Base-by-base conservation (phyloP, 495 filamentous ascomycete species). In the Annulohypoxylon moriforme region DNA sequence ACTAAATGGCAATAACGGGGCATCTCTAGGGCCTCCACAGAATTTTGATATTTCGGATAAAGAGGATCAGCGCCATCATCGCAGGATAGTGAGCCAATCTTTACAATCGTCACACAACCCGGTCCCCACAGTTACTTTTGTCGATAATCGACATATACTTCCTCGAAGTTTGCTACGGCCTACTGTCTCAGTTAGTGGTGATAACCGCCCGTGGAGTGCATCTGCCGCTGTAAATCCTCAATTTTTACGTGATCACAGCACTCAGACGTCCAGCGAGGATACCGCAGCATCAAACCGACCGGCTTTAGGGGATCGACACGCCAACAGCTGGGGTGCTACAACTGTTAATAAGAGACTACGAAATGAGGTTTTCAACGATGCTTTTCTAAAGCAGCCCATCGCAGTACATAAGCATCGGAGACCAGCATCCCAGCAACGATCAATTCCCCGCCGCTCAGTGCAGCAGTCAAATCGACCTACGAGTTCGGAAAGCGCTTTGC, bases 141-240 rank as follows among this genome's bases (percentile, higher is more conserved):
- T 94, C 64, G 94, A 98, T 73, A 99, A 99, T 74, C 88, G 93
- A 33, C 96, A 99, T 73, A 97, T 99, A 64, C 91, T 99, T 40
- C 96, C 96, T 6, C 89, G 92, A 16, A 92, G 90, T 77, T 68
- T 97, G 88, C 80, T 88, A 72, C 78, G 85, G 42, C 79, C 83
- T n/a, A 75, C 78, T 0, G 67, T 52, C 8, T 61, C 67, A 4
- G 72, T 77, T 0, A 64, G 27, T 67, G 44, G 56, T 5, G 20
- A 60, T 2, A 67, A 72, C 6, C 79, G 80, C 14, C 78, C 75
- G 14, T 76, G 77, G 60, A 84, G 83, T 52, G 73, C 76, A 24
- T 83, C 81, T 7, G 79, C 74, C 13, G 78, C 77, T n/a, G 22
- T 73, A 40, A 42, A 65, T 31, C 68, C 69, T 11, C 58, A 71